These are phyloP conservation scores for Anacardium occidentale DNA, from an alignment of 345 rosid genomes.

Conservation along the genomic window DNA sequence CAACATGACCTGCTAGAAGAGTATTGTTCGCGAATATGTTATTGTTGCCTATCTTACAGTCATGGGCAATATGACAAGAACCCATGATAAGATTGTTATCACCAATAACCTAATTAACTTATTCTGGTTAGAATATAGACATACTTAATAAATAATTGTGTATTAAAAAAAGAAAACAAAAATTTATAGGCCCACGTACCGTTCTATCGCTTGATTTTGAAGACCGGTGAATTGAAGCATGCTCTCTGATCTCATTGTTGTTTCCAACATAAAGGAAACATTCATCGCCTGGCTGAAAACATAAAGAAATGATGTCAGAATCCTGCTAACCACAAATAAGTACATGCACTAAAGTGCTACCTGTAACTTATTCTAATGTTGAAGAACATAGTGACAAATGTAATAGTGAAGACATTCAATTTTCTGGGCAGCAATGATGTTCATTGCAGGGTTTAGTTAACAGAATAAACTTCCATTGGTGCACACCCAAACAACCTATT, in stretches of 20 bases:
- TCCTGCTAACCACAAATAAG: not conserved
- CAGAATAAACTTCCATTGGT: not conserved
- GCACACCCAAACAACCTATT: not conserved
- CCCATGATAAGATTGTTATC: conserved; percentile 93
- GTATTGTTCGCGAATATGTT: conserved; percentile 88
- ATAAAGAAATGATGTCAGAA: conserved; percentile 4
- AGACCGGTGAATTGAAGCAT: conserved; percentile 81
- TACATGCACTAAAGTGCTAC: conserved; percentile 1
- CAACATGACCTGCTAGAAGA: conserved; percentile 92
- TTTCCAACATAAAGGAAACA: conserved; percentile 76
- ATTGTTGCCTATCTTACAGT: conserved; percentile 77
- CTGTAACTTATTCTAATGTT: not conserved
- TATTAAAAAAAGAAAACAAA: not conserved
- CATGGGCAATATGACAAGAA: conserved; percentile 95
- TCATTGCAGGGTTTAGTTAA: not conserved
- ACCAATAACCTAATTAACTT: conserved; percentile 64
- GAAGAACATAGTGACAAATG: not conserved
- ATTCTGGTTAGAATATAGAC: conserved; percentile 18
- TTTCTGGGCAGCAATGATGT: not conserved
- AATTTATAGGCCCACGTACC: conserved; percentile 31
- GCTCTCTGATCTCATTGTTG: conserved; percentile 89
- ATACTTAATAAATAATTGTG: not conserved
- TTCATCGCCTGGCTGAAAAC: conserved; percentile 64
- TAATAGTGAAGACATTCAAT: not conserved
- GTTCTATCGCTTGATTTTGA: conserved; percentile 72